A percentile compares a stretch with the other conserved stretches of the same genome.
Conservation (phyloP, 306 rosid genomes). For the Quercus ilex region DNA sequence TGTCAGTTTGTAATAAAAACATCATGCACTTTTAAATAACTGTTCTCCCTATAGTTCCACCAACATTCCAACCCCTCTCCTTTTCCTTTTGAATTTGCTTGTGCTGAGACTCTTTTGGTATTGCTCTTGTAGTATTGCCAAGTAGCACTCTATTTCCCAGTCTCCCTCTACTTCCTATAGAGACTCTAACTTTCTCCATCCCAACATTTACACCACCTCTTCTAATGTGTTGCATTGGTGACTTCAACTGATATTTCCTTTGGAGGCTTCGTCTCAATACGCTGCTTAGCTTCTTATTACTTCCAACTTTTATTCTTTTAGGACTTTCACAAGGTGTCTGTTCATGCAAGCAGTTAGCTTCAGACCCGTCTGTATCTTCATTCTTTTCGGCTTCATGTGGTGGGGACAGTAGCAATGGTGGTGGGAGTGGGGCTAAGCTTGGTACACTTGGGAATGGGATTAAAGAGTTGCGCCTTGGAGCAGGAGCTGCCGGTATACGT, state of each 20-base stretch:
- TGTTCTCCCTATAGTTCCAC: constrained; percentile 46
- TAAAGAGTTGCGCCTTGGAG: constrained; percentile 81
- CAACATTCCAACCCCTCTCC: constrained; percentile 90
- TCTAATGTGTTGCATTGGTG: constrained; percentile 72
- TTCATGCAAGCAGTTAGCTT: constrained; percentile 37
- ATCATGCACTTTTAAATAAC: constrained; percentile 8
- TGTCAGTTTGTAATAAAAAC: not conserved
- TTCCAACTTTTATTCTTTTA: constrained; percentile 48
- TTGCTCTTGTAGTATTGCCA: constrained; percentile 55
- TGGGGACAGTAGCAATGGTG: constrained; percentile 42
- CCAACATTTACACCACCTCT: constrained; percentile 81
- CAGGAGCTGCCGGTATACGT: constrained; percentile 41
- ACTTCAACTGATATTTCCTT: constrained; percentile 55
- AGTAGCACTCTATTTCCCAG: constrained; percentile 53
- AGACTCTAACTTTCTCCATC: constrained; percentile 79
- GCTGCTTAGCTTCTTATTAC: constrained; percentile 58
- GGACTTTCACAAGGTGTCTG: constrained; percentile 71
- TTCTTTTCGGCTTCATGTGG: constrained; percentile 40
- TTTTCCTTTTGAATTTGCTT: constrained; percentile 68
- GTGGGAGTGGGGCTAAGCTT: constrained; percentile 40
- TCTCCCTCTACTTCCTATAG: constrained; percentile 83
- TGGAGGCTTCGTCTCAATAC: constrained; percentile 71
- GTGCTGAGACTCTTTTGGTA: constrained; percentile 54
- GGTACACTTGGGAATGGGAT: constrained; percentile 70
- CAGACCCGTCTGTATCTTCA: constrained; percentile 47